These are phyloP conservation scores for Eryngium alpinum DNA, from an alignment of 140 eudicot genomes.

Conservation along the genomic window DNA sequence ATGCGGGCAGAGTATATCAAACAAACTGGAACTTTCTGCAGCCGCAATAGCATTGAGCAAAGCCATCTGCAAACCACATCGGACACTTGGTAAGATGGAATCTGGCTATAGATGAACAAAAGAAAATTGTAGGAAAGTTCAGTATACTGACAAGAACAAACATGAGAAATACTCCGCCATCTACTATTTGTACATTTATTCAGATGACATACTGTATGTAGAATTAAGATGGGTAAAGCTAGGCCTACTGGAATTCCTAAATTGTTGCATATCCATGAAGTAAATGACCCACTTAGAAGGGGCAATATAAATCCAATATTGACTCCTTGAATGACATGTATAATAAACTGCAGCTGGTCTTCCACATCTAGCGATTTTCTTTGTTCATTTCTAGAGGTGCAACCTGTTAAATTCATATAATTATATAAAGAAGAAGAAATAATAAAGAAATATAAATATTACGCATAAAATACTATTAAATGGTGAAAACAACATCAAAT, in stretches of 20 bases:
- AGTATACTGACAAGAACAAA: neutral
- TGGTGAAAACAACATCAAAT: neutral
- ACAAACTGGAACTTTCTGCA: conserved; percentile 47
- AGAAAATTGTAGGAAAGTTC: conserved; percentile 17
- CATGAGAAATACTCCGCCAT: neutral
- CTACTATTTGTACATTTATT: neutral
- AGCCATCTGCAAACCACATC: conserved; percentile 96
- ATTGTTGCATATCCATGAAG: conserved; percentile 78
- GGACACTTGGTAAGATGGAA: conserved; percentile 83
- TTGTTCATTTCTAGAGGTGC: conserved; percentile 82
- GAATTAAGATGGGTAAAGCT: conserved; percentile 9
- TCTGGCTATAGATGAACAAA: conserved; percentile 48
- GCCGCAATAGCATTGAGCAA: conserved; percentile 77
- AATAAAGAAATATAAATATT: neutral
- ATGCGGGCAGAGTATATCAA: conserved; percentile 45
- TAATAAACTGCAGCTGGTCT: conserved; percentile 79
- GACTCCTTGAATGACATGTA: conserved; percentile 57
- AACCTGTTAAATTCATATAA: conserved; percentile 36
- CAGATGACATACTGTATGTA: conserved; percentile 5
- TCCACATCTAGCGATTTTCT: conserved; percentile 61
- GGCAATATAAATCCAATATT: conserved; percentile 40
- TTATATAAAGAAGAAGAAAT: neutral
- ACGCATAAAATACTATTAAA: neutral
- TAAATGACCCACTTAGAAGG: conserved; percentile 60
- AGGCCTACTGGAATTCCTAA: conserved; percentile 71